phyloP scores from a whole-genome alignment of 495 filamentous ascomycete species.

The Lasiosphaeria miniovina region DNA sequence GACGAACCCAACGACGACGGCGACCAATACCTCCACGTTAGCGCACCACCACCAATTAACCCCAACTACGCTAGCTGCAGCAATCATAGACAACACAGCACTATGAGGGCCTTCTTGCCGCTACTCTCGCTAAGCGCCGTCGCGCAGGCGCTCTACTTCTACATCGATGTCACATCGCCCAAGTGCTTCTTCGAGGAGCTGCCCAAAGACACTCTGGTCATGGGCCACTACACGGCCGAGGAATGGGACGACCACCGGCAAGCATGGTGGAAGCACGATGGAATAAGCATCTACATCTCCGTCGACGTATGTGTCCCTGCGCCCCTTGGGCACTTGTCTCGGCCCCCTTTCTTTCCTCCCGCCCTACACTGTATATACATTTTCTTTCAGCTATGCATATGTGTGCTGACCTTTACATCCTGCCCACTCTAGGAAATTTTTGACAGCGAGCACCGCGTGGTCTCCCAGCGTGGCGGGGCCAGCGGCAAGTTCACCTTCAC shows the following conservation, averaged over 20 bases:
- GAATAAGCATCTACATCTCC: slow-evolving; percentile 79
- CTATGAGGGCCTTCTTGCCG: slow-evolving; percentile 51
- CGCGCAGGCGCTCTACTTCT: slow-evolving; percentile 89
- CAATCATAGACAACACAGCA: slow-evolving; percentile 8
- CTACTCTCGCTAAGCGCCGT: slow-evolving; percentile 48
- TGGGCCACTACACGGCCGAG: slow-evolving; percentile 83
- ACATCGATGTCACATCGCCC: slow-evolving; percentile 75
- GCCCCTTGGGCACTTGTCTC: neutral
- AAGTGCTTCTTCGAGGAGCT: slow-evolving; percentile 99
- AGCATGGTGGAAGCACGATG: slow-evolving; percentile 64
- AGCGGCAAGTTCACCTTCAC: slow-evolving; percentile 93
- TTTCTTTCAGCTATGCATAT: neutral
- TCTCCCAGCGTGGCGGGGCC: slow-evolving; percentile 73
- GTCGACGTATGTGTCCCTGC: slow-evolving; percentile 60
- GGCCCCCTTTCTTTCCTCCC: slow-evolving; percentile 3
- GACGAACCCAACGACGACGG: neutral
- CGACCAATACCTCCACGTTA: no score
- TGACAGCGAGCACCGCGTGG: slow-evolving; percentile 96
- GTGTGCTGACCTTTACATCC: slow-evolving; percentile 3
- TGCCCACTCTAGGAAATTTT: slow-evolving; percentile 68
- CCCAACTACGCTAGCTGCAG: neutral
- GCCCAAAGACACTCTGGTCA: slow-evolving; percentile 92
- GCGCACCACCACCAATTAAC: neutral
- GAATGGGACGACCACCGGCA: slow-evolving; percentile 67
- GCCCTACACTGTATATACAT: neutral